Evolutionary conservation across 108 stramenopile genomes (phyloP), one percentile per base, ranked within the genome.

Genomic region (Cylindrotheca fusiformis): DNA sequence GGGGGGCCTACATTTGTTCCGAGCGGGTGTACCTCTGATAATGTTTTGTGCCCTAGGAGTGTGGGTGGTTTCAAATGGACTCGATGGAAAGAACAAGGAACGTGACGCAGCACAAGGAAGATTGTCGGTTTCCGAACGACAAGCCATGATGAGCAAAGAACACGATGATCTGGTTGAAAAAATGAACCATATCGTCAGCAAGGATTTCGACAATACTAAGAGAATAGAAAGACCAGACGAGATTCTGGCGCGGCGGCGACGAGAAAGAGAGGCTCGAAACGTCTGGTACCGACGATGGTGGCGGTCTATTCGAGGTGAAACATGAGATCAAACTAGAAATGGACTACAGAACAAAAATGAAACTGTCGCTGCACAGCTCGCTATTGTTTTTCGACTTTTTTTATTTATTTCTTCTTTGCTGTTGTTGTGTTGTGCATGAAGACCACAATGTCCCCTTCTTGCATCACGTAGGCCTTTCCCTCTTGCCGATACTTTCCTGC

Each of bases 401-500:
- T 46, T 6, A 21, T 56, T 65, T 87, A 93, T 59, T 93, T 93
- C 81, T 94, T 94, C 77, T 91, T 91, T 45, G 74, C 68, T 6
- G 87, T 77, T 24, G 89, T 89, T 20, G 71, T 71, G 48, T 94
- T 94, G 77, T 91, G 90, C 90, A 91, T 91, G 67, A 94, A 94
- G 8, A 91, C 87, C 32, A 79, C 82, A 78, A 94, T 94, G 61
- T 94, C 93, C 30, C 93, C 93, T 51, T 94, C 93, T 48, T 89
- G 79, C 96, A 95, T 87, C 25, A 92, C 86, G 72, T 99, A 99
- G 24, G 67, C 68, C 71, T 97, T 97, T 32, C 99, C 99, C 80
- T 99, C 97, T 63, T 96, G 95, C 54, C 97, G 71, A 52, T 96
- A 94, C 78, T 98, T 98, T 64, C 99, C 99, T 28, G 94, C 97